Evolutionary conservation across 2,329 filamentous ascomycete genomes (phyloP).

Genomic region (Fusarium goolgardi): DNA sequence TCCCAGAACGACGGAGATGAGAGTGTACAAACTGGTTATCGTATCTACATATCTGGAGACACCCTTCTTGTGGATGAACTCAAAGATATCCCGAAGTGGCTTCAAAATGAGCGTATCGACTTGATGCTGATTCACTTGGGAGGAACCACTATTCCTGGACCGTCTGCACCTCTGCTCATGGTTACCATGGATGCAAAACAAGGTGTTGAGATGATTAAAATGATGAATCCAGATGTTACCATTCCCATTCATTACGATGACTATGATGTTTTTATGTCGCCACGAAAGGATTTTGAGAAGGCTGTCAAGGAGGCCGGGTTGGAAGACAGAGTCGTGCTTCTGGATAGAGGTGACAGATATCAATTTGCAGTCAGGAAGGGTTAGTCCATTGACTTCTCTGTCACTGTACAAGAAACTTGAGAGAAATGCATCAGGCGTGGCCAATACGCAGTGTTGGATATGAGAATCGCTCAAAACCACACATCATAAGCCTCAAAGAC

Average conservation of each 20-base stretch:
- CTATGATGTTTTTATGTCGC: conserved; percentile 70
- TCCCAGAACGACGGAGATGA: conserved; percentile 47
- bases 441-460: not conserved
- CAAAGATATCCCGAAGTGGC: conserved; percentile 67
- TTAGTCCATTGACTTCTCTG: not conserved
- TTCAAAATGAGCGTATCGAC: conserved; percentile 66
- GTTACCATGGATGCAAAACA: conserved; percentile 76
- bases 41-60: conserved; percentile 75
- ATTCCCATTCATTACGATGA: conserved; percentile 75
- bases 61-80: conserved; percentile 68
- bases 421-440: not conserved
- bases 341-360: conserved; percentile 56
- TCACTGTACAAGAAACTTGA: not conserved
- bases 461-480: not conserved
- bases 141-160: conserved; percentile 72
- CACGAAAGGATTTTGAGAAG: conserved; percentile 69
- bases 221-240: conserved; percentile 70
- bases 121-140: conserved; percentile 75
- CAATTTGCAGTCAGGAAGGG: conserved; percentile 16
- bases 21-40: conserved; percentile 61
- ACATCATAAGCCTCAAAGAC: no score
- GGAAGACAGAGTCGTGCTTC: conserved; percentile 66
- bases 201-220: conserved; percentile 68
- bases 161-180: conserved; percentile 70
- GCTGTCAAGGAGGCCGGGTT: conserved; percentile 64